These are phyloP conservation scores for Tulasnella calospora DNA, from an alignment of 768 basidiomycete species.

Conservation along the genomic window DNA sequence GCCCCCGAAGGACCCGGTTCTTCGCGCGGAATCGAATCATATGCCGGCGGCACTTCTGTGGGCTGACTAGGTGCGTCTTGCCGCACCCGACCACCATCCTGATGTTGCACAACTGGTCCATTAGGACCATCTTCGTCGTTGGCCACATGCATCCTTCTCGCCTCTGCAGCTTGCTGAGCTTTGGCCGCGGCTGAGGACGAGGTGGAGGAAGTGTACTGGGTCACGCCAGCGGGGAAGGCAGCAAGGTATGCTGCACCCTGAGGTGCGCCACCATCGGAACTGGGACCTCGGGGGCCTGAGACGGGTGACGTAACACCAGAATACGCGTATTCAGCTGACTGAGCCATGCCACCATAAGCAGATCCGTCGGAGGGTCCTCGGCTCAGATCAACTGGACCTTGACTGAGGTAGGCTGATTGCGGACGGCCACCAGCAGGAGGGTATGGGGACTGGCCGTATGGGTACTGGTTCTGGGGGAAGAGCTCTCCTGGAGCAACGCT, in stretches of 20 bases:
- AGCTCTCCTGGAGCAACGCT: not conserved
- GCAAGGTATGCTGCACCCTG: not conserved
- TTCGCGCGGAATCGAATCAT: slow-evolving; percentile 22
- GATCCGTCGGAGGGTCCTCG: slow-evolving; percentile 12
- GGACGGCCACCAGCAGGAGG: not conserved
- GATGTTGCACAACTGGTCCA: slow-evolving; percentile 9
- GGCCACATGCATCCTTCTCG: not conserved
- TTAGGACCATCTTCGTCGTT: slow-evolving; percentile 11
- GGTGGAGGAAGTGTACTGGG: not conserved
- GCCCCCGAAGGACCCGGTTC: not conserved
- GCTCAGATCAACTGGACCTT: not conserved
- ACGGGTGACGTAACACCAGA: not conserved
- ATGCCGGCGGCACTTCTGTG: slow-evolving; percentile 18
- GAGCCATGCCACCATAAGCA: not conserved
- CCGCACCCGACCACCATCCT: slow-evolving; percentile 17
- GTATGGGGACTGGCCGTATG: not conserved
- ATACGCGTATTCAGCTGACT: not conserved
- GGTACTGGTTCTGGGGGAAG: not conserved
- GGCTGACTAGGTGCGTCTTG: not conserved
- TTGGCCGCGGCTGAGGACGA: not conserved
- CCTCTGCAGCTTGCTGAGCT: slow-evolving; percentile 7
- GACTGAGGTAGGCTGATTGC: not conserved
- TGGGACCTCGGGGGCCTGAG: not conserved
- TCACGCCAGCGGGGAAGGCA: not conserved
- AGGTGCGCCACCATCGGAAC: slow-evolving; percentile 8